Percentiles rank a stretch among this genome's conserved stretches.
Evolutionary conservation across 2,329 filamentous ascomycete species (phyloP).

Genomic region (Sarocladium kiliense): DNA sequence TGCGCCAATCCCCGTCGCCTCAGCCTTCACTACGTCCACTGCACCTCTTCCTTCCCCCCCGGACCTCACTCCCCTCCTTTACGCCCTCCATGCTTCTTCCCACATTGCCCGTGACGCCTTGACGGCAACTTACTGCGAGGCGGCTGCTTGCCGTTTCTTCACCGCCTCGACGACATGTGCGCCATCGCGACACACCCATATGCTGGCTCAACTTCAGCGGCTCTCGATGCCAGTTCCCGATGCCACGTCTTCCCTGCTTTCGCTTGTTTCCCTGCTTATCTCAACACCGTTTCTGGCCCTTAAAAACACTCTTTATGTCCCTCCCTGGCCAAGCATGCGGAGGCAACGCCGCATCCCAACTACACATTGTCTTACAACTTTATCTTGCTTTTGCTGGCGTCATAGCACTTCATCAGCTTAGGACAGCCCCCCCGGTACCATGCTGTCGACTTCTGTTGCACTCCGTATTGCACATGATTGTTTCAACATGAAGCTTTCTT

Average conservation of each 20-base stretch:
- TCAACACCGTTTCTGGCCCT: too few species aligned
- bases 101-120: neutral
- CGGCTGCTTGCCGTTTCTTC: neutral
- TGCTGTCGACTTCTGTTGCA: neutral
- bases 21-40: constrained; percentile 4
- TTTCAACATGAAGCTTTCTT: neutral
- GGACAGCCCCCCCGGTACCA: neutral
- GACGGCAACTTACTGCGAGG: neutral
- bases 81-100: neutral
- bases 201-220: neutral
- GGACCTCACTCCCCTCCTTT: neutral
- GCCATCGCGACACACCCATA: neutral
- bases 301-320: neutral
- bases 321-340: neutral
- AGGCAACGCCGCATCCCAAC: neutral
- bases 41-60: constrained; percentile 1
- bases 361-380: neutral
- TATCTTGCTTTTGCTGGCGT: neutral
- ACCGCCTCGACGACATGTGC: constrained; percentile 1
- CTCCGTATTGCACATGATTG: neutral
- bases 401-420: neutral
- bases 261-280: neutral
- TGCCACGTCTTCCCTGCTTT: neutral
- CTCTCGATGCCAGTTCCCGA: neutral
- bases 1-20: constrained; percentile 1